phyloP scores from a whole-genome alignment of 495 filamentous ascomycete genomes.

The Xylaria intraflava region DNA sequence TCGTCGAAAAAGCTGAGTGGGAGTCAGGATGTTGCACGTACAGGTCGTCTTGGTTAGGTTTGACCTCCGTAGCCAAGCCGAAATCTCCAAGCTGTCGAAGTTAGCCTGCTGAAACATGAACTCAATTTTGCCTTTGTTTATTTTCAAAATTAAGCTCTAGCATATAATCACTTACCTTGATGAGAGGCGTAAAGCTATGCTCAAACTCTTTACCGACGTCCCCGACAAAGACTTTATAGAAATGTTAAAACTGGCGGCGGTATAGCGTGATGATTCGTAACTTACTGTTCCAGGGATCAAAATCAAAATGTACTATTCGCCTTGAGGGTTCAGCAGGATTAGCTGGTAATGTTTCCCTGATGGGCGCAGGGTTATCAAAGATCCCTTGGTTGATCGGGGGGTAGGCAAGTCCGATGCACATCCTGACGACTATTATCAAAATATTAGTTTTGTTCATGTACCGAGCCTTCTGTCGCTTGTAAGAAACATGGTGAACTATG shows the following conservation, averaged over 20 bases:
- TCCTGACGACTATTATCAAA: neutral
- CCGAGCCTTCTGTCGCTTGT: too few relatives aligned
- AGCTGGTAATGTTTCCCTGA: neutral
- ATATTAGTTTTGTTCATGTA: neutral
- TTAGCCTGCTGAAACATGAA: neutral
- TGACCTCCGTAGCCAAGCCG: neutral
- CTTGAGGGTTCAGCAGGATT: neutral
- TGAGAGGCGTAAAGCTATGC: neutral
- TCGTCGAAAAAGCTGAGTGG: neutral
- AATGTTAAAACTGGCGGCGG: neutral
- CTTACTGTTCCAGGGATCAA: conserved; percentile 3
- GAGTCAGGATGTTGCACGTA: neutral
- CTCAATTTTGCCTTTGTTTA: neutral
- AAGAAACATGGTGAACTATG: too few relatives aligned
- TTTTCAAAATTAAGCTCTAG: neutral
- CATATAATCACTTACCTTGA: neutral
- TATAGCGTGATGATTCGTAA: neutral
- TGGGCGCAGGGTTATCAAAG: neutral
- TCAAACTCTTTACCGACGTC: neutral
- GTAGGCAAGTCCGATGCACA: conserved; percentile 7
- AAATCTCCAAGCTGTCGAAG: conserved; percentile 5
- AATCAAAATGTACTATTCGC: conserved; percentile 6
- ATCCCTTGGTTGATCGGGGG: neutral
- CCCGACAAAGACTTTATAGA: conserved; percentile 1
- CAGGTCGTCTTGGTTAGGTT: neutral